Evolutionary conservation across 768 basidiomycete genomes (phyloP).

Genomic region (Polyporus arcularius): DNA sequence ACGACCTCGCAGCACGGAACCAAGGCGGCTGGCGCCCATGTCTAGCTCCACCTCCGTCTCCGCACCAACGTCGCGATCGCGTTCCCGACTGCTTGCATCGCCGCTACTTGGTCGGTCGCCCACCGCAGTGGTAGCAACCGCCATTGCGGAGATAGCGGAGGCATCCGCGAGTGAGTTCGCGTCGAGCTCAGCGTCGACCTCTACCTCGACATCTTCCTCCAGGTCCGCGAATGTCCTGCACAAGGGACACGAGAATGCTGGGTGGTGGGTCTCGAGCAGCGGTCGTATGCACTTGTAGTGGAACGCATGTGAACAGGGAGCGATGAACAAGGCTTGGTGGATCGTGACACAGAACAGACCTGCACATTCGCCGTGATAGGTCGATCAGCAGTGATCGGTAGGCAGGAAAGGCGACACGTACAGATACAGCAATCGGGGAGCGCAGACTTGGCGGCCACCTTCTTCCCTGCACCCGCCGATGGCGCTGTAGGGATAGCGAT

Average conservation of each 20-base stretch:
- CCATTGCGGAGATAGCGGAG: slow-evolving; percentile 17
- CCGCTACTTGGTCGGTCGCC: slow-evolving; percentile 26
- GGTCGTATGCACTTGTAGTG: slow-evolving; percentile 98
- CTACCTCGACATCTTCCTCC: slow-evolving; percentile 91
- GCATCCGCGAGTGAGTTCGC: slow-evolving; percentile 20
- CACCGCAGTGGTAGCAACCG: slow-evolving; percentile 13
- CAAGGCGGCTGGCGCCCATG: slow-evolving; percentile 22
- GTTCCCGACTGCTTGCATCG: slow-evolving; percentile 21
- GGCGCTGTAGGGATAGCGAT: slow-evolving; percentile 47
- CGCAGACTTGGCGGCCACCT: slow-evolving; percentile 32
- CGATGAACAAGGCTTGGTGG: slow-evolving; percentile 95
- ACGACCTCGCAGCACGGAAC: slow-evolving; percentile 18
- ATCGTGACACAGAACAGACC: slow-evolving; percentile 87
- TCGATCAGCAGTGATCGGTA: background rate
- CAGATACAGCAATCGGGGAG: slow-evolving; percentile 95
- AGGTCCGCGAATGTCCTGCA: slow-evolving; percentile 95
- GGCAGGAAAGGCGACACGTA: slow-evolving; percentile 38
- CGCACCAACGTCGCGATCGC: slow-evolving; percentile 28
- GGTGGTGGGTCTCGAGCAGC: slow-evolving; percentile 83
- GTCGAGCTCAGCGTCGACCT: slow-evolving; percentile 38
- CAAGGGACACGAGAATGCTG: slow-evolving; percentile 92
- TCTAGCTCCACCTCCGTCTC: slow-evolving; percentile 36
- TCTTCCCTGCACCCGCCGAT: slow-evolving; percentile 22
- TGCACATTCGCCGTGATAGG: slow-evolving; percentile 18
- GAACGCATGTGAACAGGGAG: slow-evolving; percentile 95